These are phyloP conservation scores for Emydomyces testavorans DNA, from an alignment of 2,329 filamentous ascomycete genomes.

Conservation along the genomic window DNA sequence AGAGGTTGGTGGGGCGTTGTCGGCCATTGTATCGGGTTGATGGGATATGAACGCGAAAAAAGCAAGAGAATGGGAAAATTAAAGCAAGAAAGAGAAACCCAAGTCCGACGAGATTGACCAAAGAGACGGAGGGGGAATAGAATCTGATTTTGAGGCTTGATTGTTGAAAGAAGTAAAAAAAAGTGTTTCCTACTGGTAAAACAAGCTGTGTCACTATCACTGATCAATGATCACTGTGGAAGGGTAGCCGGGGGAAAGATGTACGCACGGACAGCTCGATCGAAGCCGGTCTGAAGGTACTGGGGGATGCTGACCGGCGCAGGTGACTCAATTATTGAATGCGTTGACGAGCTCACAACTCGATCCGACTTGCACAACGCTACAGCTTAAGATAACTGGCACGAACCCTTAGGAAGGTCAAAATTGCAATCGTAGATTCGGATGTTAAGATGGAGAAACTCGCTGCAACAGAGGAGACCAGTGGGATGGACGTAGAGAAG, in stretches of 20 bases:
- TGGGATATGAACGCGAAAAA: constrained; percentile 17
- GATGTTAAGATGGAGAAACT: background rate
- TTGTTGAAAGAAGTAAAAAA: background rate
- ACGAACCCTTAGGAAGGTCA: background rate
- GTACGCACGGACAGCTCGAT: constrained; percentile 11
- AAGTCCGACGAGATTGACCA: constrained; percentile 20
- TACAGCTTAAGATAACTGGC: constrained; percentile 7
- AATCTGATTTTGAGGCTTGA: background rate
- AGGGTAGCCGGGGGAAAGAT: constrained; percentile 7
- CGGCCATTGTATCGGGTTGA: constrained; percentile 67
- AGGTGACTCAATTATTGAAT: background rate
- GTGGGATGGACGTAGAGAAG: constrained; percentile 3
- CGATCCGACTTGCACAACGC: constrained; percentile 3
- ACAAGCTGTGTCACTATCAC: constrained; percentile 8
- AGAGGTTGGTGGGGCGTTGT: constrained; percentile 54
- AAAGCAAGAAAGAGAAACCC: constrained; percentile 8
- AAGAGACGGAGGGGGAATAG: constrained; percentile 12
- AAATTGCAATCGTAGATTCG: constrained; percentile 5
- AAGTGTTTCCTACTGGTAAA: constrained; percentile 8
- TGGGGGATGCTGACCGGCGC: background rate
- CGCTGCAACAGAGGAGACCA: constrained; percentile 2
- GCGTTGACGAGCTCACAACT: constrained; percentile 7
- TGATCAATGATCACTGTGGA: constrained; percentile 1
- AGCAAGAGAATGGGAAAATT: constrained; percentile 19
- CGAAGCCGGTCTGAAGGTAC: constrained; percentile 1